Percentiles rank a stretch among this genome's conserved stretches.
phyloP scores from a whole-genome alignment of 768 basidiomycete species.

The Pholiota microspora region DNA sequence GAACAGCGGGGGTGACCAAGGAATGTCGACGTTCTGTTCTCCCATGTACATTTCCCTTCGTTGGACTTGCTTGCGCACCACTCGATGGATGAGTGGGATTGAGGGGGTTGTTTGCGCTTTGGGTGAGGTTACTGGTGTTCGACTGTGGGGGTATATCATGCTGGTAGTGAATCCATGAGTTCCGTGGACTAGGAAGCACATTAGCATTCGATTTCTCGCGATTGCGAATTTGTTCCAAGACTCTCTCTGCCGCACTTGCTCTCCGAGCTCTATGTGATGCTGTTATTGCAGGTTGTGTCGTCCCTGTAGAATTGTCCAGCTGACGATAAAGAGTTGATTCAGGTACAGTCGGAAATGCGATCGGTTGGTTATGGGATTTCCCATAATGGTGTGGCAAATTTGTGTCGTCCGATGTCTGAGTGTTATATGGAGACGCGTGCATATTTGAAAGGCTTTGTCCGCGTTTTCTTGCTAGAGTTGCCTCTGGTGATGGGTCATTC shows the following conservation, averaged over 20 bases:
- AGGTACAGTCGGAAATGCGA: conserved; percentile 16
- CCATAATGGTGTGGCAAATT: conserved; percentile 13
- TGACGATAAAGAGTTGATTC: conserved; percentile 15
- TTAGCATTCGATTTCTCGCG: conserved; percentile 43
- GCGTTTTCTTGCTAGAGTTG: conserved; percentile 33
- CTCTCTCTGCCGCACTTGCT: conserved; percentile 66
- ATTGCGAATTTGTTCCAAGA: conserved; percentile 61
- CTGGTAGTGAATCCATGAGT: conserved; percentile 43
- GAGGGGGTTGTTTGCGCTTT: conserved; percentile 2
- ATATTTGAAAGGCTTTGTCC: conserved; percentile 35
- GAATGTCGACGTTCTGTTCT: conserved; percentile 40
- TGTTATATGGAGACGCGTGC: conserved; percentile 10
- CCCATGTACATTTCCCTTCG: conserved; percentile 15
- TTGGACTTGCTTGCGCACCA: conserved; percentile 21
- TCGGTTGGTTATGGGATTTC: conserved; percentile 26
- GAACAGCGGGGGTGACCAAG: conserved; percentile 31
- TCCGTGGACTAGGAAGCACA: conserved; percentile 34
- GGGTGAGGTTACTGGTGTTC: background rate
- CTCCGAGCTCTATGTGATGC: conserved; percentile 44
- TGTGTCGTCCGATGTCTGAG: conserved; percentile 1
- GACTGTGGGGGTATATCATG: conserved; percentile 24
- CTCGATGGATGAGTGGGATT: conserved; percentile 6
- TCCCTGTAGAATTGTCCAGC: conserved; percentile 14
- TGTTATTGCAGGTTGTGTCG: conserved; percentile 23
- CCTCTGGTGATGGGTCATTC: conserved; percentile 12